Conservation (phyloP, 495 filamentous ascomycete species). For the Lasiosphaeriaceae sp. region DNA sequence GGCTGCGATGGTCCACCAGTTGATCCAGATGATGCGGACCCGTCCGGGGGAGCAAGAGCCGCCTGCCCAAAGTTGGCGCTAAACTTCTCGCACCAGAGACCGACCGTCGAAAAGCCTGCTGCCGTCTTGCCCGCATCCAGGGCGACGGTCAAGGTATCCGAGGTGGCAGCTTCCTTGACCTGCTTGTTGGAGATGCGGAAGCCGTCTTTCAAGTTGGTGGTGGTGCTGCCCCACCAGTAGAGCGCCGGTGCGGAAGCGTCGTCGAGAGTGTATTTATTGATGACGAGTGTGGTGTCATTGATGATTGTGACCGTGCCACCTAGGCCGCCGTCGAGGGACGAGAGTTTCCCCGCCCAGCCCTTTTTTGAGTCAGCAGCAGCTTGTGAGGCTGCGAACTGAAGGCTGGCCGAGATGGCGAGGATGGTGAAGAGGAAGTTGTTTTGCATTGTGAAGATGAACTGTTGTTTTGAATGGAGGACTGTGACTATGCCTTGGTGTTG, state of each 20-base stretch:
- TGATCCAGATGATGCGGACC: no score
- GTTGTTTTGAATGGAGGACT: no score
- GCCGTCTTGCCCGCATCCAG: conserved; percentile 3
- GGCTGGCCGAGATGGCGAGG: neutral
- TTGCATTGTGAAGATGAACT: neutral
- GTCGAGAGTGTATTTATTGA: conserved; percentile 4
- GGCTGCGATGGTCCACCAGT: no score
- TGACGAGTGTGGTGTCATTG: neutral
- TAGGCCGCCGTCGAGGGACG: no score
- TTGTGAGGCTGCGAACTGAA: neutral
- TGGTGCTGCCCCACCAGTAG: conserved; percentile 9
- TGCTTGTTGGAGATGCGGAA: conserved; percentile 9
- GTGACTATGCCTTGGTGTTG: no score
- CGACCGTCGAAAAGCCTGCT: neutral
- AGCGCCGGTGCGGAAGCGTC: conserved; percentile 4
- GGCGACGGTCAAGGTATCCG: neutral
- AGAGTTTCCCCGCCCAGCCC: no score
- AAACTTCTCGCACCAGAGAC: conserved; percentile 9
- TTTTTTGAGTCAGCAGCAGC: neutral
- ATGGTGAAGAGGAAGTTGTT: neutral
- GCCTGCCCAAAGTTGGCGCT: conserved; percentile 8
- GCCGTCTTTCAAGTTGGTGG: neutral
- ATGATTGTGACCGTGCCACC: neutral
- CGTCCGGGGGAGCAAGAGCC: neutral
- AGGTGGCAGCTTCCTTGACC: neutral